Evolutionary conservation across 768 basidiomycete genomes (phyloP).

Genomic region (Leccinum subtestaceum): DNA sequence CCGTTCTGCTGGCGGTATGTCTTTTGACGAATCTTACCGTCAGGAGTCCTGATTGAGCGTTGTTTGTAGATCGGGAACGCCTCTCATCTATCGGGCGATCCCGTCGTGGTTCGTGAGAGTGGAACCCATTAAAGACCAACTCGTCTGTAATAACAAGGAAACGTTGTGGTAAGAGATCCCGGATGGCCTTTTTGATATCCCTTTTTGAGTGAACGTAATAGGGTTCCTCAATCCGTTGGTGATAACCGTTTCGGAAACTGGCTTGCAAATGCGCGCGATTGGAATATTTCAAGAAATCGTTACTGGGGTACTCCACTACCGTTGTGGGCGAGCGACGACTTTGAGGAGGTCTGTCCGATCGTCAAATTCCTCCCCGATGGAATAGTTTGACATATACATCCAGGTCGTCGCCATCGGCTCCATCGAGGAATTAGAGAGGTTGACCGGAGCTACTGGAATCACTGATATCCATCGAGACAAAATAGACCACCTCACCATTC

Average conservation of each 20-base stretch:
- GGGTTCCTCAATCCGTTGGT: constrained; percentile 90
- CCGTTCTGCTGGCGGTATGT: constrained; percentile 94
- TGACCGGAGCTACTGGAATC: constrained; percentile 83
- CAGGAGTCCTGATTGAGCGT: neutral
- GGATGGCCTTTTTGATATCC: neutral
- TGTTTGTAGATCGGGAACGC: constrained; percentile 79
- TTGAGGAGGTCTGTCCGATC: constrained; percentile 59
- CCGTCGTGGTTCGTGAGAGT: constrained; percentile 96
- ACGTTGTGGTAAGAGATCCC: constrained; percentile 71
- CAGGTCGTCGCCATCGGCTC: constrained; percentile 86
- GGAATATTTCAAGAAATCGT: constrained; percentile 98
- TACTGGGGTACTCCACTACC: constrained; percentile 99
- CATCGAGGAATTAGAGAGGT: constrained; percentile 77
- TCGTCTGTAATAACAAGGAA: constrained; percentile 85
- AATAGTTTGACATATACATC: constrained; percentile 2
- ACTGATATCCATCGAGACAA: constrained; percentile 91
- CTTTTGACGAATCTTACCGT: neutral
- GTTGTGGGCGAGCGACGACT: constrained; percentile 92
- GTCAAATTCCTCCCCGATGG: neutral
- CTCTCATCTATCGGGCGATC: constrained; percentile 93
- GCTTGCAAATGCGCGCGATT: constrained; percentile 97
- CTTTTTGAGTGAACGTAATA: constrained; percentile 28
- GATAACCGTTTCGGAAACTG: constrained; percentile 96
- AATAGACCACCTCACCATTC: constrained; percentile 96
- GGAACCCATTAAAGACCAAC: constrained; percentile 75